Conservation (phyloP, 148 eudicot genomes). For the Limonium bicolor region DNA sequence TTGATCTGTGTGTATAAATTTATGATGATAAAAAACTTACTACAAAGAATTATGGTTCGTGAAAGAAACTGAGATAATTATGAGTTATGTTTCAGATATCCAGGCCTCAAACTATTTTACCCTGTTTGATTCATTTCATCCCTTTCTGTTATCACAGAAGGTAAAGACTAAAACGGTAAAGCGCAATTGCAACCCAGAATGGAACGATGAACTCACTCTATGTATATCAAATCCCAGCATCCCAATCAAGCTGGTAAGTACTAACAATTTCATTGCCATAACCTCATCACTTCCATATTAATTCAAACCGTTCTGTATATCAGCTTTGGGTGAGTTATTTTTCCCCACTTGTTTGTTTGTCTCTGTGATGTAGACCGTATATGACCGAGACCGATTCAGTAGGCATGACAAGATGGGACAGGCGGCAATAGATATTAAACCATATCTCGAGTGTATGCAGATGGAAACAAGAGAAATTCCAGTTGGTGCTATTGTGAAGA, state of each 20-base stretch:
- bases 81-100: too few relatives aligned
- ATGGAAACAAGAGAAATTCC: slow-evolving; percentile 28
- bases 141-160: too few relatives aligned
- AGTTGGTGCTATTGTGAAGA: slow-evolving; percentile 23
- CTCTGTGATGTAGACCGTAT: slow-evolving; percentile 29
- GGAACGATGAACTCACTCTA: slow-evolving; percentile 72
- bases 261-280: neutral
- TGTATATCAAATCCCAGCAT: slow-evolving; percentile 25
- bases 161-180: slow-evolving; percentile 51
- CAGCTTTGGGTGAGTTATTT: too few relatives aligned
- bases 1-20: too few relatives aligned
- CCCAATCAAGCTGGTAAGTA: slow-evolving; percentile 42
- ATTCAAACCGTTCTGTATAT: too few relatives aligned
- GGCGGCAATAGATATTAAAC: slow-evolving; percentile 29
- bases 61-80: too few relatives aligned
- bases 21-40: too few relatives aligned
- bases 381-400: slow-evolving; percentile 33
- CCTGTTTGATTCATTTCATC: too few relatives aligned
- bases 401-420: slow-evolving; percentile 45
- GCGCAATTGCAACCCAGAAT: slow-evolving; percentile 47
- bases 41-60: too few relatives aligned
- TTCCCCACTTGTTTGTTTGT: too few relatives aligned
- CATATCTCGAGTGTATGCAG: slow-evolving; percentile 30
- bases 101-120: too few relatives aligned
- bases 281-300: too few relatives aligned